phyloP scores from a whole-genome alignment of 192 early-diverging fungal species.

The Coemansia sp. region DNA sequence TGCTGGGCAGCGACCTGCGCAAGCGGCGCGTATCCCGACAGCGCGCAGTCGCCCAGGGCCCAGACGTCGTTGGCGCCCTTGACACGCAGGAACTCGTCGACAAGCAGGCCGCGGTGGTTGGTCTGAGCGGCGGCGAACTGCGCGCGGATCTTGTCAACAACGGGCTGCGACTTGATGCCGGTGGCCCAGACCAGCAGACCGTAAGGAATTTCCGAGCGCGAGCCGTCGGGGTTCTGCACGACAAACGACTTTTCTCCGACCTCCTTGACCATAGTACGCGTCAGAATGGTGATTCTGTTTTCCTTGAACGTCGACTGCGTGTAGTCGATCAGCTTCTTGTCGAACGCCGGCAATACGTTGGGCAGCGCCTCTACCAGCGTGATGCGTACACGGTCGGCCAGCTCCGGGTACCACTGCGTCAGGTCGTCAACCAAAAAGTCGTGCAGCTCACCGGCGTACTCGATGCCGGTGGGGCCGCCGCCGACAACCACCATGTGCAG shows the following conservation, averaged over 20 bases:
- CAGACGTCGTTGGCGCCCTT: conserved; percentile 70
- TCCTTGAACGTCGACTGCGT: conserved; percentile 73
- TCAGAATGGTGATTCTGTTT: conserved; percentile 76
- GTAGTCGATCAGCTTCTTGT: conserved; percentile 71
- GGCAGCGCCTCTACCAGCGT: conserved; percentile 81
- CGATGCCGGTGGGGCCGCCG: conserved; percentile 83
- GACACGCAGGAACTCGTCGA: conserved; percentile 77
- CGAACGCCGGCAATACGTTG: conserved; percentile 75
- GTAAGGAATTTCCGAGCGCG: conserved; percentile 60
- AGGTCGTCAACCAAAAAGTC: conserved; percentile 87
- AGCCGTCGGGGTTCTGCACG: conserved; percentile 59
- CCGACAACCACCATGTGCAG: conserved; percentile 87
- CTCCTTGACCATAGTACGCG: conserved; percentile 66
- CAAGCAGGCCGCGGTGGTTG: conserved; percentile 64
- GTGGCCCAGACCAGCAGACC: conserved; percentile 79
- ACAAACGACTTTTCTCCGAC: conserved; percentile 65
- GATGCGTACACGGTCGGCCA: conserved; percentile 66
- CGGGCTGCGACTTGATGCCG: conserved; percentile 68
- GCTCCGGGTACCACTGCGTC: conserved; percentile 68
- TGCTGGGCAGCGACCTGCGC: conserved; percentile 92
- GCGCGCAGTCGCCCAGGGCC: conserved; percentile 90
- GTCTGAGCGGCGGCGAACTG: conserved; percentile 45
- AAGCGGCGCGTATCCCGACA: conserved; percentile 73
- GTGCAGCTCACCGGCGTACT: conserved; percentile 73
- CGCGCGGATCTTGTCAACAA: conserved; percentile 57